These are phyloP conservation scores for Lipomyces yamanashiensis DNA, from an alignment of 805 yeast genomes.

Conservation along the genomic window DNA sequence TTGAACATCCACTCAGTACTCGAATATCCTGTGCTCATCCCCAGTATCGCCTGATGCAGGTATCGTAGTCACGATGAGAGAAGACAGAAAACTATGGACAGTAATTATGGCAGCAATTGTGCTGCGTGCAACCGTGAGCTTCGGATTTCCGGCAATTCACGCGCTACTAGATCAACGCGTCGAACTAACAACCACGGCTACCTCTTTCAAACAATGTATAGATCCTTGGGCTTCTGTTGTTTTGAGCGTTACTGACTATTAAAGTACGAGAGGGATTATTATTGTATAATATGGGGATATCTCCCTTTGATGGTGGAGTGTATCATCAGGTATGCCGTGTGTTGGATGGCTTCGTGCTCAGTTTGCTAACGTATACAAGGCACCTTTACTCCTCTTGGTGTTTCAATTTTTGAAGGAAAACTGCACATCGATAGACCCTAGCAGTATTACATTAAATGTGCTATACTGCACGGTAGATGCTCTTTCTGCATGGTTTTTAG, in stretches of 20 bases:
- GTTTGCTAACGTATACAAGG: slow-evolving; percentile 1
- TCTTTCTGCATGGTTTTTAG: slow-evolving; percentile 57
- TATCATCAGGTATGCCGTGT: slow-evolving; percentile 60
- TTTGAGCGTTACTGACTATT: slow-evolving; percentile 38
- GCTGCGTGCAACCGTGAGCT: slow-evolving; percentile 15
- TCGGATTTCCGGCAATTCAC: slow-evolving; percentile 23
- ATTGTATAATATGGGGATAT: slow-evolving; percentile 58
- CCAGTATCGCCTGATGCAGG: background rate
- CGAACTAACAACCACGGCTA: slow-evolving; percentile 72
- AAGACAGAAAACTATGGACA: slow-evolving; percentile 1
- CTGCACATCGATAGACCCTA: slow-evolving; percentile 51
- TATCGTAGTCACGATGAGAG: background rate
- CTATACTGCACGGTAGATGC: slow-evolving; percentile 66
- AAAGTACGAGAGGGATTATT: slow-evolving; percentile 67
- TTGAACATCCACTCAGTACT: no score
- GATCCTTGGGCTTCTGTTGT: slow-evolving; percentile 41
- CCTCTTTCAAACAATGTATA: slow-evolving; percentile 60
- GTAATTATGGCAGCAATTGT: slow-evolving; percentile 15
- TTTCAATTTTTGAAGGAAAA: slow-evolving; percentile 69
- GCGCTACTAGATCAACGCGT: slow-evolving; percentile 55
- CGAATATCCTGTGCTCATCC: background rate
- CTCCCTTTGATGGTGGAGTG: slow-evolving; percentile 82
- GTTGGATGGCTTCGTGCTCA: background rate
- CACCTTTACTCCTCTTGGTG: slow-evolving; percentile 30
- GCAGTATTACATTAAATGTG: slow-evolving; percentile 41